These are phyloP conservation scores for Lanmaoa pseudosensibilis DNA, from an alignment of 768 basidiomycete genomes.

Conservation along the genomic window DNA sequence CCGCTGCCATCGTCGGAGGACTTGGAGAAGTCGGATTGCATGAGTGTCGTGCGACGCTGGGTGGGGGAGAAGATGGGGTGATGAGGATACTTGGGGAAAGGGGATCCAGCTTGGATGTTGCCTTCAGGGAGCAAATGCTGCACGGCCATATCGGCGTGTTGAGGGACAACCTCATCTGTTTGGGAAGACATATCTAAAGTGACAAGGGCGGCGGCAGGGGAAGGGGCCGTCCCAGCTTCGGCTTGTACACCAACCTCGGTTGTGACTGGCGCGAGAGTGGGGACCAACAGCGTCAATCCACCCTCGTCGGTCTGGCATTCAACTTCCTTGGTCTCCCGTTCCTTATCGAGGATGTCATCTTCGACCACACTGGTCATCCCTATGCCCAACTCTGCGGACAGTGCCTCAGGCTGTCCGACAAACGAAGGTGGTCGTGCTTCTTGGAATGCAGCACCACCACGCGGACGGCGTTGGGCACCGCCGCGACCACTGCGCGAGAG, in stretches of 20 bases:
- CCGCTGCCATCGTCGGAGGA: slow-evolving; percentile 41
- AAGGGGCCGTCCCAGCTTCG: slow-evolving; percentile 25
- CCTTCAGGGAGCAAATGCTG: slow-evolving; percentile 43
- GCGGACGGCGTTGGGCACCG: slow-evolving; percentile 50
- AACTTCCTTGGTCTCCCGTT: slow-evolving; percentile 59
- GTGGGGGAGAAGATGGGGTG: slow-evolving; percentile 24
- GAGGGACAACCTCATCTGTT: slow-evolving; percentile 43
- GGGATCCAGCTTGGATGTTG: slow-evolving; percentile 31
- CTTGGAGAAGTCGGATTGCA: slow-evolving; percentile 43
- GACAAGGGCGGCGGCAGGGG: slow-evolving; percentile 18
- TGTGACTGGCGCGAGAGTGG: slow-evolving; percentile 31
- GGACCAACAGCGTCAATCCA: slow-evolving; percentile 29
- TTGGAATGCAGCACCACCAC: slow-evolving; percentile 70
- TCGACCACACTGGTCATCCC: slow-evolving; percentile 45
- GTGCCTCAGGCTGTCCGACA: slow-evolving; percentile 68
- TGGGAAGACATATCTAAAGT: slow-evolving; percentile 44
- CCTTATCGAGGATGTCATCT: slow-evolving; percentile 38
- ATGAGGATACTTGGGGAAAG: slow-evolving; percentile 27
- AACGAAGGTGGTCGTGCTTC: slow-evolving; percentile 70
- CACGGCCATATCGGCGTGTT: slow-evolving; percentile 43
- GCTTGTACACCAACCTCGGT: slow-evolving; percentile 45
- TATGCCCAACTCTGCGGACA: slow-evolving; percentile 63
- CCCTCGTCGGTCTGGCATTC: slow-evolving; percentile 65
- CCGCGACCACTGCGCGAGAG: slow-evolving; percentile 51
- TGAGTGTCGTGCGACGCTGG: slow-evolving; percentile 46